These are phyloP conservation scores for Gossypium herbaceum DNA, from an alignment of 345 rosid species.

Conservation along the genomic window DNA sequence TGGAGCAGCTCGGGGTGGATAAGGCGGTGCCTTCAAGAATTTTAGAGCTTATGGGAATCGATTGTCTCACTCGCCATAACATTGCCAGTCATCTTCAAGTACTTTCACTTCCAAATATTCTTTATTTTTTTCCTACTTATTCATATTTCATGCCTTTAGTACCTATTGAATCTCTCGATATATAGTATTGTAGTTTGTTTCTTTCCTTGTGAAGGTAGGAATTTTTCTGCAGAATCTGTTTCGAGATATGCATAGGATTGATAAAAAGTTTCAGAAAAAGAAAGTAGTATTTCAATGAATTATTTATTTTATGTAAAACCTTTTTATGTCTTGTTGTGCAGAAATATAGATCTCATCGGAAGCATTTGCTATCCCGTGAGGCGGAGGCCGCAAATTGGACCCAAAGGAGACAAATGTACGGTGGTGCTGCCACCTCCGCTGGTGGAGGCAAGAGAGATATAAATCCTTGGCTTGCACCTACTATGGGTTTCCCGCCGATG, in stretches of 20 bases:
- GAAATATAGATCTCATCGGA: conserved; percentile 92
- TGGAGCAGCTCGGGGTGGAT: conserved; percentile 91
- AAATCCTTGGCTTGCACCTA: conserved; percentile 53
- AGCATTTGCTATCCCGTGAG: conserved; percentile 78
- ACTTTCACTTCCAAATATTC: conserved; percentile 4
- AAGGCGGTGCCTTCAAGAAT: conserved; percentile 97
- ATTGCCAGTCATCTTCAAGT: conserved; percentile 98
- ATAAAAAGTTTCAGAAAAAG: too few relatives aligned
- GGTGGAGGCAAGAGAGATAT: conserved; percentile 42
- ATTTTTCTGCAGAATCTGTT: not conserved
- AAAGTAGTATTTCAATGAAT: too few relatives aligned
- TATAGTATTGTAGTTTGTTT: not conserved
- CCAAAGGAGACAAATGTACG: conserved; percentile 61
- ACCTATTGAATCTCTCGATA: too few relatives aligned
- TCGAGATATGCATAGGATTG: not conserved
- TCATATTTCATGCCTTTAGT: not conserved
- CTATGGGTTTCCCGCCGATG: conserved; percentile 76
- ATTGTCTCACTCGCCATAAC: conserved; percentile 93
- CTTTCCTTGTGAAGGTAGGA: not conserved
- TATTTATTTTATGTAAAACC: too few relatives aligned
- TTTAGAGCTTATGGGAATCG: conserved; percentile 83
- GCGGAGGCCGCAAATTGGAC: conserved; percentile 87
- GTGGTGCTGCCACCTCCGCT: conserved; percentile 32
- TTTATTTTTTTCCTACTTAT: too few relatives aligned
- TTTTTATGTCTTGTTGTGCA: conserved; percentile 23